Evolutionary conservation across 345 rosid genomes (phyloP).

Genomic region (Salix viminalis): DNA sequence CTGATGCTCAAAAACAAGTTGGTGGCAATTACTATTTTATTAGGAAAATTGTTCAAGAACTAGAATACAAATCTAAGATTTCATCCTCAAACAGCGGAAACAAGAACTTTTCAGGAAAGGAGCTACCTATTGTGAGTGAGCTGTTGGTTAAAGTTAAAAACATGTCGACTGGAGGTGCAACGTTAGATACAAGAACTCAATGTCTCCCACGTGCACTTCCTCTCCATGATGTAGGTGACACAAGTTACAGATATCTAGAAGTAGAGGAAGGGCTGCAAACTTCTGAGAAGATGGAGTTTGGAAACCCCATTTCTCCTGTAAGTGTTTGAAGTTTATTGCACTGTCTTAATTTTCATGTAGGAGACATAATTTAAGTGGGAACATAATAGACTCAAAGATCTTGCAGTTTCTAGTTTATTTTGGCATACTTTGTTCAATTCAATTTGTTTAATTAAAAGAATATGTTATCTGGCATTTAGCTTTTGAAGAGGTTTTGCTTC

Average conservation of each 20-base stretch:
- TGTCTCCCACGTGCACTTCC: too few species aligned
- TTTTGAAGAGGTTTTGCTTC: too few species aligned
- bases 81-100: conserved; percentile 9
- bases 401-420: too few species aligned
- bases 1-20: conserved; percentile 25
- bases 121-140: neutral
- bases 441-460: too few species aligned
- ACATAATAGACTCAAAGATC: too few species aligned
- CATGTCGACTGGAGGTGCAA: neutral
- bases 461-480: too few species aligned
- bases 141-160: conserved; percentile 4
- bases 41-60: conserved; percentile 33
- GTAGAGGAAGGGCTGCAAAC: conserved; percentile 6
- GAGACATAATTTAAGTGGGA: neutral
- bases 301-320: too few species aligned
- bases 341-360: too few species aligned
- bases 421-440: too few species aligned
- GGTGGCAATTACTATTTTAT: conserved; percentile 40
- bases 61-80: conserved; percentile 23
- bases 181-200: neutral
- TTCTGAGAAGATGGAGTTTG: conserved; percentile 5
- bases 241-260: conserved; percentile 16
- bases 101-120: neutral
- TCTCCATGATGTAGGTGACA: conserved; percentile 6
- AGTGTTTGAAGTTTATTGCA: too few species aligned